phyloP scores from a whole-genome alignment of 768 basidiomycete species.

The Collybia nuda region DNA sequence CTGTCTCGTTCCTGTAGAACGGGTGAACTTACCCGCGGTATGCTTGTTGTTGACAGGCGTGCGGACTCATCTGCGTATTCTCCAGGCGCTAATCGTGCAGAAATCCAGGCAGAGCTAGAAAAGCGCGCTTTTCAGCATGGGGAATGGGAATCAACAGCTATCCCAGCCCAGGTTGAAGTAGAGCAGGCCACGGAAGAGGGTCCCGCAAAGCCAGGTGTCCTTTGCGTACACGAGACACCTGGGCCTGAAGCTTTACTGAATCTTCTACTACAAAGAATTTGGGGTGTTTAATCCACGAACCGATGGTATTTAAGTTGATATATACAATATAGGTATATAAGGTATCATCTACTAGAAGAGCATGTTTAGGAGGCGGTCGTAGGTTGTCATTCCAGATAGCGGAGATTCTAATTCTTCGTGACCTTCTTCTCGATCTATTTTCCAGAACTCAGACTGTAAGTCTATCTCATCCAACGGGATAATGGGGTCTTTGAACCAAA shows the following conservation, averaged over 20 bases:
- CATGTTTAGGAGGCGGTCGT: conserved; percentile 21
- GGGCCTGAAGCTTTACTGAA: conserved; percentile 51
- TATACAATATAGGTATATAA: conserved; percentile 1
- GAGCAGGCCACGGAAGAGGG: conserved; percentile 26
- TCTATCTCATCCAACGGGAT: conserved; percentile 20
- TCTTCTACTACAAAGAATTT: conserved; percentile 54
- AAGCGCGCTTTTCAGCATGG: conserved; percentile 27
- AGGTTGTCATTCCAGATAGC: conserved; percentile 6
- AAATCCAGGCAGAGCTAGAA: conserved; percentile 56
- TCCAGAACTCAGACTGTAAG: conserved; percentile 18
- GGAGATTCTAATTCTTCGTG: background rate
- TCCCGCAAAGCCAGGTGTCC: conserved; percentile 30
- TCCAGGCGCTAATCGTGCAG: conserved; percentile 63
- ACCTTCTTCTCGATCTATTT: conserved; percentile 15
- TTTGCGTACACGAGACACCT: conserved; percentile 61
- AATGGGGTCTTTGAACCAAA: conserved; percentile 19
- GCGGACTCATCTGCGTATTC: conserved; percentile 63
- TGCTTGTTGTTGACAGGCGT: conserved; percentile 83
- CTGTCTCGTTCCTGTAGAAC: conserved; percentile 27
- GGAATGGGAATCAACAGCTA: conserved; percentile 46
- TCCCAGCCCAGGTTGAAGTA: conserved; percentile 56
- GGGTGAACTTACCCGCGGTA: conserved; percentile 82
- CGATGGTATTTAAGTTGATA: background rate
- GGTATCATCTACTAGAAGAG: conserved; percentile 17
- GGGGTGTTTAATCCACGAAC: conserved; percentile 36